Percentiles rank a stretch among this genome's conserved stretches.
These are phyloP conservation scores for Oligophagozyma castellii DNA, from an alignment of 1,139 yeast species.

Conservation along the genomic window DNA sequence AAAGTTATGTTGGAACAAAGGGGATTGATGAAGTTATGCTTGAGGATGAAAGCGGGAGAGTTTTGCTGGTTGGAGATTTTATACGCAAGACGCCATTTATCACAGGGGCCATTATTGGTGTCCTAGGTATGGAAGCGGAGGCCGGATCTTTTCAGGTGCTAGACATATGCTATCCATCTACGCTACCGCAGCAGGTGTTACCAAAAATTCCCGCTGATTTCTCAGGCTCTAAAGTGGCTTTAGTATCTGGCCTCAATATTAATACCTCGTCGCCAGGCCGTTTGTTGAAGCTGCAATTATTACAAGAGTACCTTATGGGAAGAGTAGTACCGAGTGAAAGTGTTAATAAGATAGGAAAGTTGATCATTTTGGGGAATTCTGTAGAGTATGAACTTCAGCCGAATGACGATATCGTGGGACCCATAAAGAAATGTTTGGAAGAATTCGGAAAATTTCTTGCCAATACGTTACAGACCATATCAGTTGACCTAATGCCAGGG, in stretches of 20 bases:
- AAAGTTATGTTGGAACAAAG: conserved; percentile 39
- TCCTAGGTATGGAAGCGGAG: conserved; percentile 72
- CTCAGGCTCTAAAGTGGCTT: conserved; percentile 33
- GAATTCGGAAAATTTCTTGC: conserved; percentile 45
- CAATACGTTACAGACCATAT: conserved; percentile 45
- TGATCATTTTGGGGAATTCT: conserved; percentile 70
- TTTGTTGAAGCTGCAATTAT: conserved; percentile 40
- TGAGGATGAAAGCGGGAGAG: conserved; percentile 91
- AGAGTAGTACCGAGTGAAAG: conserved; percentile 35
- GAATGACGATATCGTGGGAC: conserved; percentile 15
- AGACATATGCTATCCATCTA: conserved; percentile 61
- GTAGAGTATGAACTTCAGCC: conserved; percentile 27
- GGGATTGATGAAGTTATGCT: conserved; percentile 48
- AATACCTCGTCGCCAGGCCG: conserved; percentile 30
- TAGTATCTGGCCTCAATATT: conserved; percentile 63
- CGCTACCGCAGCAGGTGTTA: conserved; percentile 41
- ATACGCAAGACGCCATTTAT: conserved; percentile 42
- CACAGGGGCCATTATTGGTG: conserved; percentile 78
- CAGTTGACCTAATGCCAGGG: conserved; percentile 79
- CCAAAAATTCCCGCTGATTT: conserved; percentile 5
- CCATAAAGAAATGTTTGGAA: conserved; percentile 17
- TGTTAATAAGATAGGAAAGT: conserved; percentile 32
- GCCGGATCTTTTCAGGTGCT: conserved; percentile 79
- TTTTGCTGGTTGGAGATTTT: conserved; percentile 54
- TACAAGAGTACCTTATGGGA: conserved; percentile 63